These are phyloP conservation scores for Eimeria praecox DNA, from an alignment of 169 alveolate genomes.

Conservation along the genomic window DNA sequence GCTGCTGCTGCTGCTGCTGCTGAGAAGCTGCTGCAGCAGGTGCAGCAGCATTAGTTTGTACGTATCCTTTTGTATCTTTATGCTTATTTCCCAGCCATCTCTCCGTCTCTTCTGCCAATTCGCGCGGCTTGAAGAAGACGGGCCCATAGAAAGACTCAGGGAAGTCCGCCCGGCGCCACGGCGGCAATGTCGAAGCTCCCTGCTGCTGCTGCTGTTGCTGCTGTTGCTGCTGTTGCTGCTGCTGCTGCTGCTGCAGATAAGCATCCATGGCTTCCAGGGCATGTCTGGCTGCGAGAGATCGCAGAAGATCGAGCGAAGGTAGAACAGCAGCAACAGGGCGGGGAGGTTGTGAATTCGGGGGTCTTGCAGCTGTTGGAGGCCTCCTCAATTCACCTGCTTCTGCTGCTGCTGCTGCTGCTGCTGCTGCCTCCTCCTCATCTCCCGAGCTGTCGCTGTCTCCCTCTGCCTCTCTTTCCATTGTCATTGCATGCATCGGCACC, in stretches of 20 bases:
- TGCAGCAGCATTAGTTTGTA: not conserved
- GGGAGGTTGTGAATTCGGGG: not conserved
- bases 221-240: conserved; percentile 55
- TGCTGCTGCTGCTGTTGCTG: conserved; percentile 8
- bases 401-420: not conserved
- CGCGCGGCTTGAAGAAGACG: conserved; percentile 24
- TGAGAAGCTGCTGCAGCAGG: conserved; percentile 4
- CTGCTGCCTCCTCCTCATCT: not conserved
- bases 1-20: conserved; percentile 54
- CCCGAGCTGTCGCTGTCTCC: not conserved
- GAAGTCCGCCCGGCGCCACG: not conserved
- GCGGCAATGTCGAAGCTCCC: not conserved
- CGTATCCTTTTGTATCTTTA: not conserved
- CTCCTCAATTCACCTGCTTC: not conserved
- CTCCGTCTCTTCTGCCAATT: conserved; percentile 1
- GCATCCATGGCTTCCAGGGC: conserved; percentile 61
- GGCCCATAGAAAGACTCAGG: conserved; percentile 53
- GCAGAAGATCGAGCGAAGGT: conserved; percentile 61
- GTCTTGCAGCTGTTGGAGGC: not conserved
- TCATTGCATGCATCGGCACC: conserved; percentile 47
- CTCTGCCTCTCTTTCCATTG: conserved; percentile 3
- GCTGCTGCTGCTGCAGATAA: conserved; percentile 64
- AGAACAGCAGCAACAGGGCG: conserved; percentile 20
- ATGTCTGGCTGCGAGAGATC: conserved; percentile 41
- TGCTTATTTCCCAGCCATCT: conserved; percentile 1